Evolutionary conservation across 352 stramenopile species (phyloP), one percentile per base, ranked within the genome.

Genomic region (Globisporangium emineosum): DNA sequence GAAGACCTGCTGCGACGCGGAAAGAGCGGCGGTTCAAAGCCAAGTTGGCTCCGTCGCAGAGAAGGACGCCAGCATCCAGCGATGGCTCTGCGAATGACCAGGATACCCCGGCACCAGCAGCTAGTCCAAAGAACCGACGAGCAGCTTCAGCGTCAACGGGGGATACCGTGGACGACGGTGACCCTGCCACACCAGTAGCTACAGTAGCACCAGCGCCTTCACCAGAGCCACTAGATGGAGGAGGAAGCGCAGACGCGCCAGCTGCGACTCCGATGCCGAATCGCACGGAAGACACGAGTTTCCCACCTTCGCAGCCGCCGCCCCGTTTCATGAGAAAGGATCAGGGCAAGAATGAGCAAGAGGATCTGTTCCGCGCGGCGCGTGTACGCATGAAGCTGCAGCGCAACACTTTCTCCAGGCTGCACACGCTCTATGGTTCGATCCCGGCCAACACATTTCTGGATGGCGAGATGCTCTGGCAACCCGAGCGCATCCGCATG

Each of bases 381-480:
- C 81, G 84, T 15, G 81, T 90, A 10, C 82, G 82, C 12, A 93
- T 93, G 82, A 93, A 91, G 66, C 61, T 93, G 13, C 82, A 90
- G 29, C 79, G 84, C 25, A 84, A 75, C 33, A 71, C 69, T 8
- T 85, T 86, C 40, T 42, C 65, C 25, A 80, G 78, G 35, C 55
- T 67, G 15, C 74, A 69, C 30, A 76, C 80, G 30, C 50, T 67
- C 27, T 80, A 71, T 60, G 73, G 53, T 2, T 59, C 63, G 60
- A 77, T 64, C 52, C 65, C 64, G 25, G 64, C 55, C 21, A 73
- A 66, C 64, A 73, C 64, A 13, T 58, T 80, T 12, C 71, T 91
- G 8, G 81, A 91, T 50, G 79, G 81, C 47, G 78, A 89, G 49
- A 68, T 87, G 40, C 76, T 93, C 42, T 93, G 84, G 84, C 80